phyloP scores from a whole-genome alignment of 169 alveolate species.

The Cryptosporidium sp. region DNA sequence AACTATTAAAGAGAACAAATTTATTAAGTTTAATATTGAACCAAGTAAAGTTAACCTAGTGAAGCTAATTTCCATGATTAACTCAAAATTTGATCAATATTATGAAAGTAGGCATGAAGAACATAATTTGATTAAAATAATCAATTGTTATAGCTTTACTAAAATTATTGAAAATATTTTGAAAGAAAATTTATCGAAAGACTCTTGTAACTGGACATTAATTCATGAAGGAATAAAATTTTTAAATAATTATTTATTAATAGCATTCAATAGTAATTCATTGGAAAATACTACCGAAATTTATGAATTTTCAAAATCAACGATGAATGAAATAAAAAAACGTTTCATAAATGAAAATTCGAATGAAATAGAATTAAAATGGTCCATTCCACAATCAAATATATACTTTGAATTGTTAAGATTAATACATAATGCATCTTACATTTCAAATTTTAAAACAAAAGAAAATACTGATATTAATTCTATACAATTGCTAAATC shows the following conservation, averaged over 20 bases:
- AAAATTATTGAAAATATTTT: conserved; percentile 2
- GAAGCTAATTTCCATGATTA: not conserved
- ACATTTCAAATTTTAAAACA: not conserved
- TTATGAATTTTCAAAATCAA: conserved; percentile 7
- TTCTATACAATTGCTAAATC: not conserved
- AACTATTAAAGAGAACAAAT: not conserved
- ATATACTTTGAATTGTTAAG: conserved; percentile 55
- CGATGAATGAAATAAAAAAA: not conserved
- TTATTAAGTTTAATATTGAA: not conserved
- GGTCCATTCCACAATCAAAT: conserved; percentile 28
- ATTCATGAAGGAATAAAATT: conserved; percentile 19
- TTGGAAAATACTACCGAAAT: not conserved
- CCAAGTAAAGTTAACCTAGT: not conserved
- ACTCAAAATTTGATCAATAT: conserved; percentile 1
- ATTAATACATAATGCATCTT: conserved; percentile 26
- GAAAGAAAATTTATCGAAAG: conserved; percentile 4
- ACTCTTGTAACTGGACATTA: conserved; percentile 14
- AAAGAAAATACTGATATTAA: not conserved
- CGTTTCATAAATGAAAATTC: not conserved
- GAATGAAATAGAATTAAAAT: not conserved
- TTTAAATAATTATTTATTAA: conserved; percentile 41
- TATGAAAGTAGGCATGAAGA: not conserved
- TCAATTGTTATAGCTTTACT: not conserved
- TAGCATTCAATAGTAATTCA: not conserved
- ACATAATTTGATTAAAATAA: not conserved